Base-by-base conservation (phyloP, 768 basidiomycete species). In the Phallus indusiatus region DNA sequence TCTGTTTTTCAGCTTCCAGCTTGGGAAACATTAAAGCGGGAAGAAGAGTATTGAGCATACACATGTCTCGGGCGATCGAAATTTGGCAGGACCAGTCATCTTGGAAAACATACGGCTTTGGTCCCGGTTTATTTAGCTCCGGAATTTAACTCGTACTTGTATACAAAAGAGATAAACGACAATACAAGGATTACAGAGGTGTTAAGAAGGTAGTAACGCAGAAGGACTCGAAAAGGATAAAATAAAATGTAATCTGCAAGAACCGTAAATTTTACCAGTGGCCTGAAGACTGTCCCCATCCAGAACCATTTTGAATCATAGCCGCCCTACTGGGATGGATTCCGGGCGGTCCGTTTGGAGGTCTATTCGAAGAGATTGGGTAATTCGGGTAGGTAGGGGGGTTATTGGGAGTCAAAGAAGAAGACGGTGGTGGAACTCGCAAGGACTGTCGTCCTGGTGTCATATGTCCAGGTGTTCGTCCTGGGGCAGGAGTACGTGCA, bases 381-480 rank as follows among this genome's bases (percentile, higher is more conserved):
- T 73, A 74, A 37, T 66, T 67, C 53, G 70, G 67, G 47, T 56
- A 56, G 21, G 48, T 48, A 2, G 57, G 20, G 24, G 60, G 64
- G 42, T 56, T 59, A 49, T 54, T 70, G 62, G 71, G 68, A 22
- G 73, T 74, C 21, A 77, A 80, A 64, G 91, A 91, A 1, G 90
- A 87, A 65, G 91, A 92, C 10, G 90, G 90, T 48, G 90, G 92
- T 51, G 86, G 80, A 17, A 78, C 81, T 56, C 88, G 87, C 49
- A 86, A 77, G 18, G 90, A 92, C 71, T 83, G 76, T 66, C 82
- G 86, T 1, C 89, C 88, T n/a, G 90, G 88, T 9, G 88, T 90
- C n/a, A 69, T 67, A 49, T 73, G 71, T 1, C 73, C 74, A 36
- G 73, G 64, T 17, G 53, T 54, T 17, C 53, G 18, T 14, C 53